A percentile compares a stretch with the other conserved stretches of the same genome.
phyloP scores from a whole-genome alignment of 1,284 basidiomycete genomes.

The Polyporus tsugae region DNA sequence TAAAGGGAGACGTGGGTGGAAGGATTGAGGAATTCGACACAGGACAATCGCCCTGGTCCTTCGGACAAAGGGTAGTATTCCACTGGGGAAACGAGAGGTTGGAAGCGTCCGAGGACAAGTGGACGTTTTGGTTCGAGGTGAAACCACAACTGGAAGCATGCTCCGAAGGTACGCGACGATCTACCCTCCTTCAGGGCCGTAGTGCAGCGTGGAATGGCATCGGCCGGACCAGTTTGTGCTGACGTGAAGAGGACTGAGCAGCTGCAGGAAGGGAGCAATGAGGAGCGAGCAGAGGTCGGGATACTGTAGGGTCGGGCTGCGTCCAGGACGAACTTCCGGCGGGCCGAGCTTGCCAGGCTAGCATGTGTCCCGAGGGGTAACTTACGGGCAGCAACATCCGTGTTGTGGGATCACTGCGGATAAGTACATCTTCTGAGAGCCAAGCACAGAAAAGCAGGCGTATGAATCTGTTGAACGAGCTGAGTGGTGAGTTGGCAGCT shows the following conservation, averaged over 20 bases:
- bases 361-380: not conserved
- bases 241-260: not conserved
- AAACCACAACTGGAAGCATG: slow-evolving; percentile 10
- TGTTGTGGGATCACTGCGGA: not conserved
- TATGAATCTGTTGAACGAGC: not conserved
- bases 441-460: not conserved
- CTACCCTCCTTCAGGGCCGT: too few species aligned
- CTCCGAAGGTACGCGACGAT: not conserved
- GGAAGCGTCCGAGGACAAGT: slow-evolving; percentile 36
- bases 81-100: slow-evolving; percentile 36
- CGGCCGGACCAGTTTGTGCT: not conserved
- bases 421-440: not conserved
- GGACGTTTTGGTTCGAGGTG: slow-evolving; percentile 37
- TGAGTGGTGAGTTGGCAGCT: not conserved
- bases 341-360: not conserved
- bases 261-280: not conserved
- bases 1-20: not conserved
- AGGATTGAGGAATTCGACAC: not conserved
- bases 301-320: not conserved
- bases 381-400: not conserved
- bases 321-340: not conserved
- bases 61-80: slow-evolving; percentile 34
- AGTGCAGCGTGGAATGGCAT: not conserved
- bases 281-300: not conserved
- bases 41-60: slow-evolving; percentile 36